Evolutionary conservation across 129 eudicot species (phyloP).

Genomic region (Chrysanthemum makinoi): DNA sequence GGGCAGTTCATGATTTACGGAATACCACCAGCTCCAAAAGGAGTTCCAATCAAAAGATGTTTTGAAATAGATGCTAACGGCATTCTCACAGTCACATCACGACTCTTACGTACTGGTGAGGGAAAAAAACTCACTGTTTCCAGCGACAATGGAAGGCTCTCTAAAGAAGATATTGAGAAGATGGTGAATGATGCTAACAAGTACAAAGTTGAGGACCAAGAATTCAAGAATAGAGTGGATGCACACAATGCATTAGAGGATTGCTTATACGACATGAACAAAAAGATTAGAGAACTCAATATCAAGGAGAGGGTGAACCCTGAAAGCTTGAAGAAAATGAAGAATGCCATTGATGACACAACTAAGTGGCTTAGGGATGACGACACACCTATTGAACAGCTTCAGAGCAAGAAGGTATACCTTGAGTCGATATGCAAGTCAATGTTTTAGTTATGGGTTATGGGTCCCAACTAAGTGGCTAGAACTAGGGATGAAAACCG

Average conservation of each 20-base stretch:
- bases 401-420: conserved; percentile 4
- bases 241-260: conserved; percentile 17
- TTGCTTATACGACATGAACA: conserved; percentile 12
- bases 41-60: not conserved
- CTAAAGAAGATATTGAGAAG: conserved; percentile 18
- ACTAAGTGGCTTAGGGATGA: conserved; percentile 7
- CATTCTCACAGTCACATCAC: conserved; percentile 21
- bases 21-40: conserved; percentile 21
- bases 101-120: conserved; percentile 11
- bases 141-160: conserved; percentile 9
- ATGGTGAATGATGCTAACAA: conserved; percentile 20
- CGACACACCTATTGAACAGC: not conserved
- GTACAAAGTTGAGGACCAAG: conserved; percentile 18
- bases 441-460: too few species aligned
- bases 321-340: not conserved
- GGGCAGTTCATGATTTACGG: conserved; percentile 7
- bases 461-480: too few species aligned
- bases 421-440: not conserved
- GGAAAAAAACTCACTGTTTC: conserved; percentile 14
- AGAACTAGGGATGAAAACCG: too few species aligned
- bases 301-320: not conserved
- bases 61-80: conserved; percentile 24
- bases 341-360: conserved; percentile 10
- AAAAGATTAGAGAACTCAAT: conserved; percentile 4
- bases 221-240: not conserved